These are phyloP conservation scores for Saprolegnia diclina DNA, from an alignment of 352 stramenopile species.

Conservation along the genomic window DNA sequence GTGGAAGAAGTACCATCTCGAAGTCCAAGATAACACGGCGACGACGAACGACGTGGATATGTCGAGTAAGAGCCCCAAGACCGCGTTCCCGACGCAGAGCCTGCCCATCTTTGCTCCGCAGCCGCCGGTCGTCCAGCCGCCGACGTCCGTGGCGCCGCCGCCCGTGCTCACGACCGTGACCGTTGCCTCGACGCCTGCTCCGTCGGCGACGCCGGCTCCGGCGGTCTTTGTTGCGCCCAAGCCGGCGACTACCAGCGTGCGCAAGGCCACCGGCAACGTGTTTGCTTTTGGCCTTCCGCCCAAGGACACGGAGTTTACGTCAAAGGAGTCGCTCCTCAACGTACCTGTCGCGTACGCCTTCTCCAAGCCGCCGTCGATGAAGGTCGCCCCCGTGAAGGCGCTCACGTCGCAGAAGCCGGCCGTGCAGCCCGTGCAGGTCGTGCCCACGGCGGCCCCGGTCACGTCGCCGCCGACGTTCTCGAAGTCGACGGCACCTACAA, in stretches of 20 bases:
- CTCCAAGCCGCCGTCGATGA: constrained; percentile 22
- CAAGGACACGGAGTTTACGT: neutral
- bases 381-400: constrained; percentile 3
- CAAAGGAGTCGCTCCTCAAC: constrained; percentile 9
- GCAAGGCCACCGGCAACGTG: neutral
- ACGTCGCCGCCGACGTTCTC: constrained; percentile 7
- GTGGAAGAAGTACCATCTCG: constrained; percentile 81
- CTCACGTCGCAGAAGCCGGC: neutral
- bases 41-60: neutral
- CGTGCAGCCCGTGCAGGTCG: neutral
- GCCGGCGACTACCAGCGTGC: neutral
- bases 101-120: constrained; percentile 29
- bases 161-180: neutral
- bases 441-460: no score
- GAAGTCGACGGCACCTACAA: constrained; percentile 4
- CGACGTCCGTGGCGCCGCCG: neutral
- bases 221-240: neutral
- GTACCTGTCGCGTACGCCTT: constrained; percentile 21
- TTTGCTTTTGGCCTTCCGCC: neutral
- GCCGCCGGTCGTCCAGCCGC: constrained; percentile 32
- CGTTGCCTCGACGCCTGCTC: neutral
- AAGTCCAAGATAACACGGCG: constrained; percentile 34
- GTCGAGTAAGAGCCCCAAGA: constrained; percentile 19
- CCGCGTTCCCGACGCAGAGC: constrained; percentile 45
- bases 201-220: neutral